Percentiles rank a stretch among this genome's conserved stretches.
These are phyloP conservation scores for Arthrobotrys sphaeroides DNA, from an alignment of 2,329 filamentous ascomycete species.

Conservation along the genomic window DNA sequence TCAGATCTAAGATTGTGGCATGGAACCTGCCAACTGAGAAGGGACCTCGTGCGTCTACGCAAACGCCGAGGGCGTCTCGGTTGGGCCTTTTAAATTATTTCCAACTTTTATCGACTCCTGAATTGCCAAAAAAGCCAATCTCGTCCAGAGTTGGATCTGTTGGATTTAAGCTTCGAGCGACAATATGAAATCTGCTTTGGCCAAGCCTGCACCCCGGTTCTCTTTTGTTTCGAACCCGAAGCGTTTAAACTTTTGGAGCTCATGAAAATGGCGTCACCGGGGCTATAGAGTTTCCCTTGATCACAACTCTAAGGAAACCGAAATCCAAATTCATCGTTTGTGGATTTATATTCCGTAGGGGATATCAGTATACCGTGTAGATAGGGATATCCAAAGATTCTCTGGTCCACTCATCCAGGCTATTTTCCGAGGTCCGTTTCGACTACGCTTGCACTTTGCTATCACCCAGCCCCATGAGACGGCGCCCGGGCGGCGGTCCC, in stretches of 20 bases:
- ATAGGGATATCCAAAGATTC: no score
- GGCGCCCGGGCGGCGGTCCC: no score
- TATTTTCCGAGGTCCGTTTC: no score
- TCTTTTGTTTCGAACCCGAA: not conserved
- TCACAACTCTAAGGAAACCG: not conserved
- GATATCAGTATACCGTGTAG: no score
- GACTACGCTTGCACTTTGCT: no score
- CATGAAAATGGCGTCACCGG: not conserved
- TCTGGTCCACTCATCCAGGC: no score
- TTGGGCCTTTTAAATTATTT: slow-evolving; percentile 4
- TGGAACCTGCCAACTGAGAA: not conserved
- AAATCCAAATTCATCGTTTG: not conserved
- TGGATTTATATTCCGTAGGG: no score
- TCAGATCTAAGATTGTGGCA: not conserved
- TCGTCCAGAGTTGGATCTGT: not conserved
- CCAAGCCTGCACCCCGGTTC: not conserved
- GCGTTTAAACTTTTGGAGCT: not conserved
- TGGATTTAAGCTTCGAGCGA: slow-evolving; percentile 5
- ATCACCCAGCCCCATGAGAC: no score
- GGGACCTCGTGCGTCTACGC: not conserved
- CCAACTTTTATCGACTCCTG: not conserved
- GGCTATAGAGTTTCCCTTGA: not conserved
- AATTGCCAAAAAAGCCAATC: not conserved
- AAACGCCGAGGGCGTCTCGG: not conserved
- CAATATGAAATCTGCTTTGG: not conserved